Evolutionary conservation across 1,284 basidiomycete species (phyloP), one percentile per base, ranked within the genome.

Genomic region (Thecaphora frezii): DNA sequence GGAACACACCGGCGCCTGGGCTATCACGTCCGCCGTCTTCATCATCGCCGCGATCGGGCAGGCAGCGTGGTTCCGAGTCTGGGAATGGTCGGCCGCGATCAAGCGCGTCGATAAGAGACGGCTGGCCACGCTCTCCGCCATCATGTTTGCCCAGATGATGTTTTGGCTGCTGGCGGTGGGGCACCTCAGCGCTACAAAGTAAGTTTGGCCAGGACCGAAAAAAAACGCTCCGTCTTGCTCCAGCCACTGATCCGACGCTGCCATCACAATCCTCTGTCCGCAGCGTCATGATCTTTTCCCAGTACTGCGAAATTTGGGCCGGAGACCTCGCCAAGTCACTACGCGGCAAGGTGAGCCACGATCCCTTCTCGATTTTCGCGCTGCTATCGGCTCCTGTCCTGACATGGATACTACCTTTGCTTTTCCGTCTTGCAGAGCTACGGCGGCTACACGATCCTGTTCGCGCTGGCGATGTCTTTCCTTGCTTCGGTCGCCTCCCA

Each of bases 291-390:
- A 66, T 77, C 28, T 78, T 77, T 38, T 73, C 75, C 5, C 76
- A 78, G 52, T 76, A 69, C 57, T 76, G 75, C 51, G 74, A 78
- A 44, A 61, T 78, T 2, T 78, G 76, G 76, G 72, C 72, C 12
- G 58, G 55, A 10, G 76, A 78, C 46, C 42, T 78, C 19, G 63
- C 58, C 18, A 66, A 65, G 26, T 57, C 61, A 22, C 26, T 64
- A 10, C 19, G 45, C 4, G 58, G 57, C 23, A 36, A 14, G 33
- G 33, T 36, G 33, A 36, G 33, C 16, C 10, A 36, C 33, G 5
- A 5, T 28, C 13, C 7, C 13, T 13, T 28, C 28, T 28, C 28
- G 5, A 5, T 5, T 13, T 28, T 28, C 13, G 28, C 28, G 7
- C 28, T 36, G 33, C 33, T 16, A 14, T 30, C 28, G 28, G 28